Conservation (phyloP, 768 basidiomycete species). For the Lactarius quietus region DNA sequence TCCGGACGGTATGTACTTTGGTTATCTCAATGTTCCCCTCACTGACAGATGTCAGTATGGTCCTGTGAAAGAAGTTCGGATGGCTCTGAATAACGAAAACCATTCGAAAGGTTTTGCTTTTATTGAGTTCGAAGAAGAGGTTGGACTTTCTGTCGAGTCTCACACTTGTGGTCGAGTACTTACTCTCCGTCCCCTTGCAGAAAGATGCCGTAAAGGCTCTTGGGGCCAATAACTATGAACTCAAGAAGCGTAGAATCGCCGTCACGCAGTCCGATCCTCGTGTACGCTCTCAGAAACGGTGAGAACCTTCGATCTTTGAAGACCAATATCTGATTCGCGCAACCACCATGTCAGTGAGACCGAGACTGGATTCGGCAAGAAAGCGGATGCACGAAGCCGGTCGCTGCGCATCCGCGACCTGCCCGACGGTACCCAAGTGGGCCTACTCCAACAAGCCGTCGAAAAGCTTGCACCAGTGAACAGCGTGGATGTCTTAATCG, state of each 20-base stretch:
- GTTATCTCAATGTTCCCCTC: background rate
- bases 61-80: slow-evolving; percentile 71
- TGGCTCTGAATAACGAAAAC: slow-evolving; percentile 68
- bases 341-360: slow-evolving; percentile 28
- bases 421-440: slow-evolving; percentile 79
- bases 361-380: slow-evolving; percentile 55
- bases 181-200: slow-evolving; percentile 36
- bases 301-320: slow-evolving; percentile 24
- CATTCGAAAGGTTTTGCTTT: slow-evolving; percentile 86
- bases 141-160: slow-evolving; percentile 34
- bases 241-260: slow-evolving; percentile 86
- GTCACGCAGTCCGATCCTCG: slow-evolving; percentile 83
- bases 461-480: slow-evolving; percentile 72
- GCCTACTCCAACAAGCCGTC: slow-evolving; percentile 82
- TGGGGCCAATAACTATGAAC: slow-evolving; percentile 78
- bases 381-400: slow-evolving; percentile 58
- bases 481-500: slow-evolving; percentile 70
- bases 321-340: background rate
- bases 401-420: slow-evolving; percentile 76
- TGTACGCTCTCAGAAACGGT: slow-evolving; percentile 31
- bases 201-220: slow-evolving; percentile 67
- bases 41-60: slow-evolving; percentile 59
- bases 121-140: slow-evolving; percentile 84
- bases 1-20: slow-evolving; percentile 56
- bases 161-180: background rate